A percentile compares a stretch with the other conserved stretches of the same genome.
Evolutionary conservation across 192 early-diverging fungal genomes (phyloP).

Genomic region (Podila epicladia): DNA sequence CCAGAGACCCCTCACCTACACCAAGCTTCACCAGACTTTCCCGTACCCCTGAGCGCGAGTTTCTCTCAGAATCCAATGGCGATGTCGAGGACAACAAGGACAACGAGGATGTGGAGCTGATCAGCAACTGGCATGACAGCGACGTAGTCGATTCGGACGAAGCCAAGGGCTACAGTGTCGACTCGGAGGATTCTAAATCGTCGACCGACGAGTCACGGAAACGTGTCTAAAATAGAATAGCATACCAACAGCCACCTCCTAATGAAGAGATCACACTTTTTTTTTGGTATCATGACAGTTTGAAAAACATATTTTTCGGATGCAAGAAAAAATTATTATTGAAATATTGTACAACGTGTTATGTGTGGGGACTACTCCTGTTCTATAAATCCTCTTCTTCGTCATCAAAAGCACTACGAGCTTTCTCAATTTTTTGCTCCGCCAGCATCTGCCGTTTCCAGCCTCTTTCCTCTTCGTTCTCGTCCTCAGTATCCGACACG

Average conservation of each 20-base stretch:
- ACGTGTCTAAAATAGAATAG: background rate
- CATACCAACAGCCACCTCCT: background rate
- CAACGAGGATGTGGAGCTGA: constrained; percentile 15
- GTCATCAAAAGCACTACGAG: background rate
- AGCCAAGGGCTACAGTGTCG: constrained; percentile 6
- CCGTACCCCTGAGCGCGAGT: background rate
- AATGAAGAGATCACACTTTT: no score
- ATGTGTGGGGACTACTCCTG: no score
- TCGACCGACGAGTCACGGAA: background rate
- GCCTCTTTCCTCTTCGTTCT: constrained; percentile 32
- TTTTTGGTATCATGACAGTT: no score
- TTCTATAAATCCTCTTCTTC: background rate
- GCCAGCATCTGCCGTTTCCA: constrained; percentile 33
- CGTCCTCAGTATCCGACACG: constrained; percentile 38
- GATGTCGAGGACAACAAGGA: background rate
- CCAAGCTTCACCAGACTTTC: constrained; percentile 12
- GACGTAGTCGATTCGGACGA: constrained; percentile 22
- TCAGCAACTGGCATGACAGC: constrained; percentile 48
- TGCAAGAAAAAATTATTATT: no score
- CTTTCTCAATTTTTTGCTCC: constrained; percentile 7
- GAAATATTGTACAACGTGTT: no score
- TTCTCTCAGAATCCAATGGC: background rate
- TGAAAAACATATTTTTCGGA: no score
- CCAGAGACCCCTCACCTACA: constrained; percentile 42
- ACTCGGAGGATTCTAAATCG: background rate